These are phyloP conservation scores for Ustilago cynodontis DNA, from an alignment of 1,284 basidiomycete species.

Conservation along the genomic window DNA sequence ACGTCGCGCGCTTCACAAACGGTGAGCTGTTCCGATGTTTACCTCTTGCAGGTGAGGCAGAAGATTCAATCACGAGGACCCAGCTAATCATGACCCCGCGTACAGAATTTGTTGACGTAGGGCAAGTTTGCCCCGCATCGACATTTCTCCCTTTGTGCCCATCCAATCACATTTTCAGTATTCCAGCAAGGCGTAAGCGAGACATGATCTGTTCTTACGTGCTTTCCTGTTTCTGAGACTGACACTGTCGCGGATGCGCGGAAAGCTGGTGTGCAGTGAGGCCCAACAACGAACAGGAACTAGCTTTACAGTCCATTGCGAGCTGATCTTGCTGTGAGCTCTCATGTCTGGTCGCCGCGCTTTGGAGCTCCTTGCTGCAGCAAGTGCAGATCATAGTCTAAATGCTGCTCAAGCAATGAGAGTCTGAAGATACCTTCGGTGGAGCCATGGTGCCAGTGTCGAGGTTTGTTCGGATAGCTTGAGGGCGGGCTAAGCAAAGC, in stretches of 20 bases:
- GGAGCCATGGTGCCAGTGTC: not conserved
- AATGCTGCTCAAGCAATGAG: no score
- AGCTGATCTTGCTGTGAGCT: no score
- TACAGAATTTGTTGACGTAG: not conserved
- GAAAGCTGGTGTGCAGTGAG: not conserved
- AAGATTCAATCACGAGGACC: conserved; percentile 6
- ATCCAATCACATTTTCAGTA: not conserved
- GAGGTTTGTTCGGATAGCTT: not conserved
- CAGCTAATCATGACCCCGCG: conserved; percentile 5
- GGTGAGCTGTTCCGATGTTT: not conserved
- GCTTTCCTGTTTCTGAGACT: not conserved
- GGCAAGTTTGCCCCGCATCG: conserved; percentile 17
- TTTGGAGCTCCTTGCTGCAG: no score
- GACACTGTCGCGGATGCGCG: not conserved
- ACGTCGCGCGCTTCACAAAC: not conserved
- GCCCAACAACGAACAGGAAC: no score
- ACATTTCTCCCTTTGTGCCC: no score
- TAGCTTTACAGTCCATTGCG: no score
- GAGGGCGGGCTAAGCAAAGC: not conserved
- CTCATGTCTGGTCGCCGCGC: no score
- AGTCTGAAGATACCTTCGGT: not conserved
- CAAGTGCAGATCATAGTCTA: no score
- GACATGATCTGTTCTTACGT: not conserved
- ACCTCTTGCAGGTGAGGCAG: not conserved
- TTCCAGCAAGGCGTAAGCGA: not conserved